phyloP scores from a whole-genome alignment of 1,139 yeast genomes.

The Sugiyamaella neomexicana region DNA sequence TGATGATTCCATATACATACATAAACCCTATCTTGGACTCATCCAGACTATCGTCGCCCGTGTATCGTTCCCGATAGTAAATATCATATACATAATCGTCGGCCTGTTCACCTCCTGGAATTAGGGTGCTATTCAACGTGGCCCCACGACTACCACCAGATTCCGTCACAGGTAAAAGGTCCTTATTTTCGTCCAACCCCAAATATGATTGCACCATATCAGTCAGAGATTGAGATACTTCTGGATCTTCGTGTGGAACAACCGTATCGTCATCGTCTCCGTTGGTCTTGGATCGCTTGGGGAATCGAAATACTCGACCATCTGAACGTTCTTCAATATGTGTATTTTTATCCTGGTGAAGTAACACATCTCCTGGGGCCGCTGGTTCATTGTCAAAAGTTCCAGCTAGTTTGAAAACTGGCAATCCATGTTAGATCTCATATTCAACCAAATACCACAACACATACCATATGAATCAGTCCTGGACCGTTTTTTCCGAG shows the following conservation, averaged over 20 bases:
- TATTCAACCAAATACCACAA: not conserved
- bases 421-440: conserved; percentile 21
- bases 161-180: not conserved
- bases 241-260: conserved; percentile 41
- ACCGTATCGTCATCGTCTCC: conserved; percentile 27
- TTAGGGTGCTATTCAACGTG: conserved; percentile 10
- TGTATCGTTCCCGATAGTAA: conserved; percentile 57
- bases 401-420: conserved; percentile 60
- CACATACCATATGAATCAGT: conserved; percentile 32
- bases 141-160: conserved; percentile 6
- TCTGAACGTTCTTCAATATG: conserved; percentile 18
- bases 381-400: conserved; percentile 52
- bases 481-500: conserved; percentile 47
- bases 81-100: conserved; percentile 89
- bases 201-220: conserved; percentile 68
- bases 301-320: conserved; percentile 27
- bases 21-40: conserved; percentile 40
- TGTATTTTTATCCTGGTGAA: conserved; percentile 28
- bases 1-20: conserved; percentile 32
- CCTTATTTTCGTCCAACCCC: conserved; percentile 25
- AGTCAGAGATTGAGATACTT: conserved; percentile 58
- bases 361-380: conserved; percentile 25
- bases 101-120: conserved; percentile 7
- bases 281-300: conserved; percentile 16
- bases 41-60: conserved; percentile 17